Conservation (phyloP, 2,329 filamentous ascomycete genomes). For the Neurospora crassa region DNA sequence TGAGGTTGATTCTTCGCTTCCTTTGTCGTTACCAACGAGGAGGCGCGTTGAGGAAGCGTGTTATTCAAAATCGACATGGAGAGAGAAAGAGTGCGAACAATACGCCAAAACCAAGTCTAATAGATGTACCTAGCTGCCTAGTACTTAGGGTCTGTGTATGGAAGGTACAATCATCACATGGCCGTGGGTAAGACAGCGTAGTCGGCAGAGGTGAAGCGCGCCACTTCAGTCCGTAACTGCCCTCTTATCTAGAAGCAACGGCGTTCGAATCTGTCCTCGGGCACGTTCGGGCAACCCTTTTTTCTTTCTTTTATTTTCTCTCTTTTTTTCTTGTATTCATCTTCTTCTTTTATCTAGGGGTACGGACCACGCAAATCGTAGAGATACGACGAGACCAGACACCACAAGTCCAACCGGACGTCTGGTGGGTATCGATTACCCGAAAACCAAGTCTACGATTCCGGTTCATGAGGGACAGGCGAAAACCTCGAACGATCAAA, state of each 20-base stretch:
- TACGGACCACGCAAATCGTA: background rate
- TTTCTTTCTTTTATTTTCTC: background rate
- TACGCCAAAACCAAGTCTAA: background rate
- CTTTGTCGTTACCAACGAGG: too few species aligned
- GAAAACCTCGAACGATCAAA: background rate
- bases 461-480: background rate
- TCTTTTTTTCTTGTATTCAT: too few species aligned
- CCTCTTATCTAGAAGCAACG: background rate
- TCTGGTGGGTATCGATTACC: background rate
- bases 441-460: background rate
- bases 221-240: background rate
- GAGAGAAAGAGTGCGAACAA: too few species aligned
- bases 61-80: too few species aligned
- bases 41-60: too few species aligned
- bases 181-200: background rate
- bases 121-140: background rate
- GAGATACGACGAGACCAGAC: background rate
- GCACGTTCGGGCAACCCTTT: background rate
- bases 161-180: background rate
- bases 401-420: background rate
- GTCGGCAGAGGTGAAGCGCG: background rate
- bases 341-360: too few species aligned
- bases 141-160: background rate
- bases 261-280: background rate
- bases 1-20: too few species aligned